A percentile compares a stretch with the other conserved stretches of the same genome.
Conservation (phyloP, 2,329 filamentous ascomycete genomes). For the Fusarium xyrophilum region DNA sequence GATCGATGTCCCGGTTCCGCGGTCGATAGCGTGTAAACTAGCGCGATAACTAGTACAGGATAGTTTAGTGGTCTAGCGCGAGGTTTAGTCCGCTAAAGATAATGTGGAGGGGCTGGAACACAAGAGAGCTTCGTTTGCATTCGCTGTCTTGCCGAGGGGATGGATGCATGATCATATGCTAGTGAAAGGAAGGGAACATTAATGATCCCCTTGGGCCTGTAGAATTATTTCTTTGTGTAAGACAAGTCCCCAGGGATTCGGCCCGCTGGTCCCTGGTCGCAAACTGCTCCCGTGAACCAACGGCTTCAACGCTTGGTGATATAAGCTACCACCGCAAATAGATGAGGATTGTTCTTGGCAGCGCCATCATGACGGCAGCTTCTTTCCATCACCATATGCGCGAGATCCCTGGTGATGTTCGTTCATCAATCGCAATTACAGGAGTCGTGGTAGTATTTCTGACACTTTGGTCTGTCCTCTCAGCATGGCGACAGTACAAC, state of each 20-base stretch:
- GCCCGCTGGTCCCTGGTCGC: background rate
- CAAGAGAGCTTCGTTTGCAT: background rate
- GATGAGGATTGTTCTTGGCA: background rate
- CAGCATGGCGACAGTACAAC: slow-evolving; percentile 42
- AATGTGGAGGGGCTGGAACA: background rate
- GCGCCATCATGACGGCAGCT: slow-evolving; percentile 5
- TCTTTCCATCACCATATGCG: background rate
- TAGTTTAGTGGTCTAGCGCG: background rate
- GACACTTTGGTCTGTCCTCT: slow-evolving; percentile 22
- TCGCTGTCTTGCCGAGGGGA: background rate
- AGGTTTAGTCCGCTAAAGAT: background rate
- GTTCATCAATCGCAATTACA: slow-evolving; percentile 18
- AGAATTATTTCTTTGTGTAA: background rate
- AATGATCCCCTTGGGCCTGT: background rate
- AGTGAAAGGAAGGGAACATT: slow-evolving; percentile 1
- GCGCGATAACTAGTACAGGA: background rate
- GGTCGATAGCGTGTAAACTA: background rate
- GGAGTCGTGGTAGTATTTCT: slow-evolving; percentile 2
- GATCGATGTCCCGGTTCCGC: background rate
- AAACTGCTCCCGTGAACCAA: background rate
- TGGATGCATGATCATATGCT: background rate
- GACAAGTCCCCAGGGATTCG: background rate
- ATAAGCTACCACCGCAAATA: accelerated
- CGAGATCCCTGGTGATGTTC: background rate
- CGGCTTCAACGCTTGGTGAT: background rate